These are phyloP conservation scores for Cladosporium phlei DNA, from an alignment of 2,329 filamentous ascomycete genomes.

Conservation along the genomic window DNA sequence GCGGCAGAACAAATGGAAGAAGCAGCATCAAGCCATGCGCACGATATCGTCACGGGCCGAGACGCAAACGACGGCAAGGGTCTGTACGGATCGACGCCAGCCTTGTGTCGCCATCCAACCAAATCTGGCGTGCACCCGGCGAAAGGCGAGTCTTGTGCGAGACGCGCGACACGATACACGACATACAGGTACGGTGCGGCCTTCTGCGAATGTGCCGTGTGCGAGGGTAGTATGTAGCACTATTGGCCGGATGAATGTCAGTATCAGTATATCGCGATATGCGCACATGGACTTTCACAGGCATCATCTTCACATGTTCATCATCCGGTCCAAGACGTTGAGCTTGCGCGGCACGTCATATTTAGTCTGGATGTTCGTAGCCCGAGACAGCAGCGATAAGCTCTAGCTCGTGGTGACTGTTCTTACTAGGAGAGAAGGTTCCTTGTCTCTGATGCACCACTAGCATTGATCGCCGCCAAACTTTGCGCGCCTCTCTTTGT, in stretches of 20 bases:
- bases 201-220: too few relatives aligned
- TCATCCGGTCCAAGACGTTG: not conserved
- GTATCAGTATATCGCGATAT: too few relatives aligned
- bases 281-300: not conserved
- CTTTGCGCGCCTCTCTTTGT: conserved; percentile 5
- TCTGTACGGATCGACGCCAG: conserved; percentile 1
- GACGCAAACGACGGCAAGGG: not conserved
- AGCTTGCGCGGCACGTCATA: conserved; percentile 11
- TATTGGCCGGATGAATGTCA: too few relatives aligned
- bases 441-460: not conserved
- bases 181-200: not conserved
- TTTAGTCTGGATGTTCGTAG: not conserved
- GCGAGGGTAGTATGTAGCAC: too few relatives aligned
- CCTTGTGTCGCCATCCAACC: too few relatives aligned
- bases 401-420: conserved; percentile 3
- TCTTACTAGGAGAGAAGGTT: too few relatives aligned
- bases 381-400: conserved; percentile 4
- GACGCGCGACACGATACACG: not conserved
- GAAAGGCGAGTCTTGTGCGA: not conserved
- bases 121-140: not conserved
- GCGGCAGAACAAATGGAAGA: not conserved
- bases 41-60: conserved; percentile 2
- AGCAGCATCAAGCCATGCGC: not conserved
- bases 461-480: conserved; percentile 1
- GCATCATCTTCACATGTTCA: too few relatives aligned